A percentile compares a stretch with the other conserved stretches of the same genome.
Conservation (phyloP, 108 stramenopile genomes). For the Nitzschia sp. region DNA sequence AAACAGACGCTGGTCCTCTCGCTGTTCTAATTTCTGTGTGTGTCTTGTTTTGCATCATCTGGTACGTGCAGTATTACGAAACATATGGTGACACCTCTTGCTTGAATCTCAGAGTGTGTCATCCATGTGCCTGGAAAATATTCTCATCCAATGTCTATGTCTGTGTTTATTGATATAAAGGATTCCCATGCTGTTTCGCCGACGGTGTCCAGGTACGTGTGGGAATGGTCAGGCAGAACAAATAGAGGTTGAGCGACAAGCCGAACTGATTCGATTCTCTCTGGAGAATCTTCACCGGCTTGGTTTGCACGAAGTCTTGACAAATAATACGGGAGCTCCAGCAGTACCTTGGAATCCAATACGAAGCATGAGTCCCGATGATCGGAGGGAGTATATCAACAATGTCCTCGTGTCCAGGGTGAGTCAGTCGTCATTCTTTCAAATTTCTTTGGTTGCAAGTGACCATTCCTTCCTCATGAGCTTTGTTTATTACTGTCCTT, state of each 20-base stretch:
- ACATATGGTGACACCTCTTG: too few species aligned
- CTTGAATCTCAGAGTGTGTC: too few species aligned
- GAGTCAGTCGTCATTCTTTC: not conserved
- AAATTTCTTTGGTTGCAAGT: too few species aligned
- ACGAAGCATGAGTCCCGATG: not conserved
- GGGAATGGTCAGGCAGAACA: not conserved
- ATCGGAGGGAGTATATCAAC: constrained; percentile 1
- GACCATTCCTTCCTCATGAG: too few species aligned
- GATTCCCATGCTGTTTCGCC: not conserved
- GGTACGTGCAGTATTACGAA: constrained; percentile 8
- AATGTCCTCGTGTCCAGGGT: constrained; percentile 11
- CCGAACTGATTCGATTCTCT: constrained; percentile 3
- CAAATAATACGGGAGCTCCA: not conserved
- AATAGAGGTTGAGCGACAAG: not conserved
- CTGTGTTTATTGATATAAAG: too few species aligned
- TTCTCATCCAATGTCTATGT: too few species aligned
- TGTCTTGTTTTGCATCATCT: constrained; percentile 7
- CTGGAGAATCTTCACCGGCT: not conserved
- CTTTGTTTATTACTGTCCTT: too few species aligned
- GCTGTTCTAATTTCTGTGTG: constrained; percentile 9
- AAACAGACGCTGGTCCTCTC: constrained; percentile 5
- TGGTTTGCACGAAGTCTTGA: not conserved
- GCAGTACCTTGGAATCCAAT: not conserved
- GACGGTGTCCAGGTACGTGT: not conserved
- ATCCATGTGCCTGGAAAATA: too few species aligned